These are phyloP conservation scores for Pseudovirgaria hyperparasitica DNA, from an alignment of 2,329 filamentous ascomycete species.

Conservation along the genomic window DNA sequence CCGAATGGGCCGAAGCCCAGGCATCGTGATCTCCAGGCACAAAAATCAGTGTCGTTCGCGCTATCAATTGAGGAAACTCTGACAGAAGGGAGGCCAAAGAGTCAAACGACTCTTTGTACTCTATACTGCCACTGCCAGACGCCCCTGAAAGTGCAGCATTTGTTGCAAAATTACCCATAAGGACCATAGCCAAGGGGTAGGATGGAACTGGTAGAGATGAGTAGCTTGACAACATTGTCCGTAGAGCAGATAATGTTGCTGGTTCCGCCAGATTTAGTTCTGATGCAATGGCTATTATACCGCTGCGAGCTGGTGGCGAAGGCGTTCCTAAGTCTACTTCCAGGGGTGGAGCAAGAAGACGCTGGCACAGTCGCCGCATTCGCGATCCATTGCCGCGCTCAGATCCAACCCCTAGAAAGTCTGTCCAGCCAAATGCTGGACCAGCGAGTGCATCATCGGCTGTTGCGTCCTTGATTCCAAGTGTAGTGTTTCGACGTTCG, in stretches of 20 bases:
- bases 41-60: slow-evolving; percentile 74
- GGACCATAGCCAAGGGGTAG: slow-evolving; percentile 64
- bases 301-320: slow-evolving; percentile 16
- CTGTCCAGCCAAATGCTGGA: slow-evolving; percentile 76
- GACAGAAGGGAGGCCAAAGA: slow-evolving; percentile 67
- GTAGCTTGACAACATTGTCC: slow-evolving; percentile 66
- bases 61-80: slow-evolving; percentile 72
- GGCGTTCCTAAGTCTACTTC: too few species aligned
- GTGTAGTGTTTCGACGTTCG: slow-evolving; percentile 66
- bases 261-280: slow-evolving; percentile 81
- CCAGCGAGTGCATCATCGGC: slow-evolving; percentile 25
- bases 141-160: slow-evolving; percentile 47
- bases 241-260: slow-evolving; percentile 66
- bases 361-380: slow-evolving; percentile 70
- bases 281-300: slow-evolving; percentile 61
- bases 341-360: slow-evolving; percentile 41
- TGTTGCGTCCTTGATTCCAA: slow-evolving; percentile 55
- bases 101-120: slow-evolving; percentile 96
- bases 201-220: slow-evolving; percentile 48
- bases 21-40: slow-evolving; percentile 94
- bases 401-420: slow-evolving; percentile 85
- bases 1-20: slow-evolving; percentile 81
- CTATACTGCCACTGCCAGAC: slow-evolving; percentile 68
- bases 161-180: slow-evolving; percentile 72
- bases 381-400: slow-evolving; percentile 69